Conservation (phyloP, 1,284 basidiomycete genomes). For the Thelephora terrestris region DNA sequence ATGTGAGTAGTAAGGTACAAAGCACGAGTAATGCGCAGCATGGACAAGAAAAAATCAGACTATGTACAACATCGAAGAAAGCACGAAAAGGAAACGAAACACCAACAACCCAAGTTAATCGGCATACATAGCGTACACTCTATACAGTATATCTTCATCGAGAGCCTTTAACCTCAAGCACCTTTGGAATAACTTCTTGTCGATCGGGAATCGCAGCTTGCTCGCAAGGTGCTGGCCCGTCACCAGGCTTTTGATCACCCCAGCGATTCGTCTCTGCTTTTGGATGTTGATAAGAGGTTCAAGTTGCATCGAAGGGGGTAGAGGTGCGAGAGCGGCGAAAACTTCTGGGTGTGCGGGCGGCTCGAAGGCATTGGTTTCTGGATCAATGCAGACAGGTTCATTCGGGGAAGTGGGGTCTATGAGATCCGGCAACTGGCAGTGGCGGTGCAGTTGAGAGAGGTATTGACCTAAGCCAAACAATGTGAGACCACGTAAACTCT, state of each 20-base stretch:
- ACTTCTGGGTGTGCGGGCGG: conserved; percentile 65
- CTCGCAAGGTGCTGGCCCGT: conserved; percentile 74
- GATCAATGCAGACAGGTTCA: conserved; percentile 55
- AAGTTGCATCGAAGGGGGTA: conserved; percentile 68
- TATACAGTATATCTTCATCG: conserved; percentile 39
- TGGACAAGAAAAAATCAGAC: no score
- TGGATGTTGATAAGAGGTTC: conserved; percentile 83
- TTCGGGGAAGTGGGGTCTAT: conserved; percentile 76
- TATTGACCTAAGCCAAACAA: conserved; percentile 44
- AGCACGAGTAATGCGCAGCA: no score
- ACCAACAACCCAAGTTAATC: conserved; percentile 4
- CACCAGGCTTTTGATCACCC: conserved; percentile 66
- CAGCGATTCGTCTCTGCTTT: conserved; percentile 74
- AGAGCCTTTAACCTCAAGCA: conserved; percentile 64
- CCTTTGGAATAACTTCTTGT: conserved; percentile 64
- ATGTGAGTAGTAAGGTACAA: no score
- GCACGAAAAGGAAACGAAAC: not conserved
- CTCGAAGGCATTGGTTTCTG: conserved; percentile 50
- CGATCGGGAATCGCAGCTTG: conserved; percentile 55
- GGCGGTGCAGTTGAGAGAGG: conserved; percentile 59
- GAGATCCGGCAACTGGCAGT: conserved; percentile 64
- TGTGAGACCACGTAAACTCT: conserved; percentile 2
- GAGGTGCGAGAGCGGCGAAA: conserved; percentile 56
- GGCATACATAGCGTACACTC: conserved; percentile 31
- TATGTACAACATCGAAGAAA: no score